phyloP scores from a whole-genome alignment of 1,284 basidiomycete genomes.

The Pholiota adiposa region DNA sequence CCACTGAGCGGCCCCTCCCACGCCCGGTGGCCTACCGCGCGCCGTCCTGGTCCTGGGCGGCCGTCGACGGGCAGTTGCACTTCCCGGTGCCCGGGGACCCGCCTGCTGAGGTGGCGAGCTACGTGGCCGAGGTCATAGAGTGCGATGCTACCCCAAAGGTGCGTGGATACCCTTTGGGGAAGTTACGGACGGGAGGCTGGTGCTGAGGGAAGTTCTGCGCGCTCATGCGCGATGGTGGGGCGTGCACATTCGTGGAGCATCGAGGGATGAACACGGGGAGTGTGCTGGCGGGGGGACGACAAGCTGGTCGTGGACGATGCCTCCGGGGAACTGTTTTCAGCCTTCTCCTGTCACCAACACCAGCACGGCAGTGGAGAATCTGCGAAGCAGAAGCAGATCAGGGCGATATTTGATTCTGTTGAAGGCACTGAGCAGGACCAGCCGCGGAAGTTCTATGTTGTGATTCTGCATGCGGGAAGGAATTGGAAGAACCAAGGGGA shows the following conservation, averaged over 20 bases:
- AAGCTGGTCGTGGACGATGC: neutral
- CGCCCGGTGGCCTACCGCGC: neutral
- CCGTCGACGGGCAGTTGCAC: neutral
- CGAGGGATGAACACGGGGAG: neutral
- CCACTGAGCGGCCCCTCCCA: neutral
- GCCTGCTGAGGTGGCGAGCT: neutral
- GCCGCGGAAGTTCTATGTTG: slow-evolving; percentile 4
- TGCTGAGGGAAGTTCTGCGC: slow-evolving; percentile 4
- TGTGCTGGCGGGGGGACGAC: neutral
- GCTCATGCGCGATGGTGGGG: slow-evolving; percentile 3
- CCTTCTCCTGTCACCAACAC: neutral
- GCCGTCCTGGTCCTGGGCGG: slow-evolving; percentile 10
- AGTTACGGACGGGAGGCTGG: neutral
- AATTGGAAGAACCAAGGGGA: slow-evolving; percentile 5
- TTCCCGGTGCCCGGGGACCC: neutral
- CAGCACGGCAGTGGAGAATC: neutral
- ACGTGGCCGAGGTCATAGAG: neutral
- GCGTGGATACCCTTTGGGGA: neutral
- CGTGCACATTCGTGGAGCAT: slow-evolving; percentile 1
- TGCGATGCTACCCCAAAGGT: neutral
- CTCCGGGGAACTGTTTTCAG: slow-evolving; percentile 8
- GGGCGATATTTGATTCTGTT: slow-evolving; percentile 6
- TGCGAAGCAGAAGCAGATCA: neutral
- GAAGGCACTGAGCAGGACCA: slow-evolving; percentile 4
- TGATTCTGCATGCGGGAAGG: slow-evolving; percentile 5